A percentile compares a stretch with the other conserved stretches of the same genome.
Evolutionary conservation across 2,329 filamentous ascomycete genomes (phyloP).

Genomic region (Neopestalotiopsis sp.): DNA sequence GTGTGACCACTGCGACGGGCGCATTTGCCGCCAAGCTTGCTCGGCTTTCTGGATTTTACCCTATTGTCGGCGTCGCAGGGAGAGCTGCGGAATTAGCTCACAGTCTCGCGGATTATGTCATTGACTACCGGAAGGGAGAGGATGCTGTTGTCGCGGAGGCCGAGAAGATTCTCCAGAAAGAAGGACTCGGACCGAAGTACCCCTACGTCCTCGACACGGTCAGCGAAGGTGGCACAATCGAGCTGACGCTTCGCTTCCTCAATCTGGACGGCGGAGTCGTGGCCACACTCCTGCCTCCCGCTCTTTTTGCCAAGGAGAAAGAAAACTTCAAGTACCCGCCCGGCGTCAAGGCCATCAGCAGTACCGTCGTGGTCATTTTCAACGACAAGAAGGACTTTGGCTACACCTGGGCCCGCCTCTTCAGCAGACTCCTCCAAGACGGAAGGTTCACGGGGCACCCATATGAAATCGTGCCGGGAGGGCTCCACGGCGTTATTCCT

Average conservation of each 20-base stretch:
- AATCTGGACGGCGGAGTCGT: slow-evolving; percentile 43
- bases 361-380: slow-evolving; percentile 28
- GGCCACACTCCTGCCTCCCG: slow-evolving; percentile 41
- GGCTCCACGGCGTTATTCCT: slow-evolving; percentile 39
- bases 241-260: slow-evolving; percentile 47
- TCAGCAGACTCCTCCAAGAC: slow-evolving; percentile 39
- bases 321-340: slow-evolving; percentile 24
- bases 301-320: slow-evolving; percentile 35
- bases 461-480: slow-evolving; percentile 38
- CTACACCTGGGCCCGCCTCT: slow-evolving; percentile 39
- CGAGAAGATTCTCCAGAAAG: slow-evolving; percentile 46
- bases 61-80: slow-evolving; percentile 65
- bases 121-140: slow-evolving; percentile 65
- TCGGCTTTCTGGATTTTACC: slow-evolving; percentile 59
- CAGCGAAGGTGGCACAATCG: slow-evolving; percentile 53
- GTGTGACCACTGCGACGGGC: slow-evolving; percentile 60
- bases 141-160: slow-evolving; percentile 47
- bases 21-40: slow-evolving; percentile 64
- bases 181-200: slow-evolving; percentile 44
- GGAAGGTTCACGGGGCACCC: slow-evolving; percentile 47
- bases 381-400: slow-evolving; percentile 31
- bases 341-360: slow-evolving; percentile 24
- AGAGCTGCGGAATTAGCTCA: slow-evolving; percentile 54
- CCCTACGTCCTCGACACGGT: slow-evolving; percentile 63
- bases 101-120: slow-evolving; percentile 54